Base-by-base conservation (phyloP, 2,329 filamentous ascomycete species). In the Dactylellina sp. region DNA sequence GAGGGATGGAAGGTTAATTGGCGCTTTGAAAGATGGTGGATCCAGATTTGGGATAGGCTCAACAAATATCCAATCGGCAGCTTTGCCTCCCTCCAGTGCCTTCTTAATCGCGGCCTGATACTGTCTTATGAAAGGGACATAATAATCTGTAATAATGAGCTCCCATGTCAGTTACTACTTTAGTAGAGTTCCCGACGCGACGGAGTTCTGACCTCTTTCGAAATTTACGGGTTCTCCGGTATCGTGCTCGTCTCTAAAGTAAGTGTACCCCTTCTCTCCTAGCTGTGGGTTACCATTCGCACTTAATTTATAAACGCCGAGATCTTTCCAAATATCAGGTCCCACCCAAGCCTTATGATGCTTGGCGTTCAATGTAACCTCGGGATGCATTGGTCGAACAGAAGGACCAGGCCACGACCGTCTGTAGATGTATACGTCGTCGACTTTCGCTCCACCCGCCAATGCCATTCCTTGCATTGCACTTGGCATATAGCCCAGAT, bases 11-110 rank as follows among this genome's bases (percentile, higher is more conserved):
- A 61, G 32, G 14, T 44, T 14, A 1, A 60, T 60, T 1, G 70
- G 71, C n/a, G 52, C 16, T 0, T 77, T 75, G 81, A 82, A 83
- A 0, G 81, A 80, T 0, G 82, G 82, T 35, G 83, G 80, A 20
- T 82, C 82, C 47, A 83, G 80, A 55, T 83, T 83, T 0, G 82
- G 82, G 7, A 83, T 80, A 2, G 82, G 82, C 44, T 83, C 82
- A 5, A 83, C 77, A 49, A 83, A 82, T 18, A 81, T 80, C 72
- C 82, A 78, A 32, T 79, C 77, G 0, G 75, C 75, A 6, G 78
- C 24, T 2, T 75, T 76, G 9, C 79, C 80, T 7, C 80, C 79
- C 5, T 79, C 77, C 47, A 82, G 78, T 0, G 81, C 80, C 6
- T 80, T 77, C 0, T 80, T 78, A 57, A 83, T 75, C 5, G 76